phyloP scores from a whole-genome alignment of 306 rosid genomes.

The Prunus armeniaca region DNA sequence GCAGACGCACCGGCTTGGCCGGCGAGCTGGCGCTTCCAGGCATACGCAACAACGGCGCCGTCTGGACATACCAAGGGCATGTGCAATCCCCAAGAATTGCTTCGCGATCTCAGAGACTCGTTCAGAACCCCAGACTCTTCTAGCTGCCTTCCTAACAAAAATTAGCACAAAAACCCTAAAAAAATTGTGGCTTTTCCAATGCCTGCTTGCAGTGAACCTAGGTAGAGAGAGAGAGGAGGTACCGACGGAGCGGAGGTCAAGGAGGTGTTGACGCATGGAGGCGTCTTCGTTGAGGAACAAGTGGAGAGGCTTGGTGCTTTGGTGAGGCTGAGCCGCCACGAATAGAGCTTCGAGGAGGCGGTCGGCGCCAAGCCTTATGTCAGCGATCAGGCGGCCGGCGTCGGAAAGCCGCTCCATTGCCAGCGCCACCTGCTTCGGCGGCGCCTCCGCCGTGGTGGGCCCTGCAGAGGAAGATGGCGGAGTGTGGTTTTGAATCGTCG shows the following conservation, averaged over 20 bases:
- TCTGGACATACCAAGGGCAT: conserved; percentile 98
- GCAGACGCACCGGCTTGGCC: conserved; percentile 97
- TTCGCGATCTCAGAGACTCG: conserved; percentile 70
- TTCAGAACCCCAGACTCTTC: conserved; percentile 83
- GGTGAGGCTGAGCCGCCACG: conserved; percentile 69
- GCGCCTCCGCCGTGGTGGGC: conserved; percentile 60
- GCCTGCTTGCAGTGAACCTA: neutral
- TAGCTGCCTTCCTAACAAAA: conserved; percentile 69
- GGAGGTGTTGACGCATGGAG: conserved; percentile 80
- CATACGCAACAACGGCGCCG: conserved; percentile 91
- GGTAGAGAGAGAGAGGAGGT: neutral
- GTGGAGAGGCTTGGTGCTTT: conserved; percentile 61
- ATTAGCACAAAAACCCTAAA: neutral
- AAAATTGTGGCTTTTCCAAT: neutral
- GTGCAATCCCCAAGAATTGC: conserved; percentile 90
- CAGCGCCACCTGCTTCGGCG: conserved; percentile 88
- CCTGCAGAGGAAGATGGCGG: conserved; percentile 34
- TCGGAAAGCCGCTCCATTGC: conserved; percentile 86
- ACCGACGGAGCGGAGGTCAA: conserved; percentile 83
- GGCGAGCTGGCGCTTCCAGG: conserved; percentile 93
- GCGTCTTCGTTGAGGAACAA: conserved; percentile 71
- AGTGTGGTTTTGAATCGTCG: conserved; percentile 34
- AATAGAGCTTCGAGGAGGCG: conserved; percentile 85
- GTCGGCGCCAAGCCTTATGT: conserved; percentile 84
- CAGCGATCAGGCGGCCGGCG: conserved; percentile 82